phyloP scores from a whole-genome alignment of 495 filamentous ascomycete genomes.

The Lophiotrema nucula region DNA sequence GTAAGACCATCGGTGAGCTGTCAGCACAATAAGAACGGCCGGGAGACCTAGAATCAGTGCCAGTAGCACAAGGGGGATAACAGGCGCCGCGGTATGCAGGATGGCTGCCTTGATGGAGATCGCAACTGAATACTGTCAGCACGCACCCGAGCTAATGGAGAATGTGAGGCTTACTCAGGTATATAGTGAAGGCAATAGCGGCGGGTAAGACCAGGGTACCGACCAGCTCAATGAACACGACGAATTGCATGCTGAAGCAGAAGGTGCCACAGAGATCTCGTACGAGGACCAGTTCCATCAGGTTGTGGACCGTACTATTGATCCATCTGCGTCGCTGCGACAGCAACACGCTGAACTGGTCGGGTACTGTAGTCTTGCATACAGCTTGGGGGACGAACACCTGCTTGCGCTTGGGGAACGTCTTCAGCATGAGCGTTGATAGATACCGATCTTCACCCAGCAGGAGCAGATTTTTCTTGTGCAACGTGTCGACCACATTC shows the following conservation, averaged over 20 bases:
- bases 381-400: slow-evolving; percentile 98
- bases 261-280: slow-evolving; percentile 97
- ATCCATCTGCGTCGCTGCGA: slow-evolving; percentile 98
- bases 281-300: slow-evolving; percentile 95
- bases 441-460: slow-evolving; percentile 97
- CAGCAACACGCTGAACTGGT: slow-evolving; percentile 85
- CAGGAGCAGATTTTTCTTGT: slow-evolving; percentile 96
- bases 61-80: slow-evolving; percentile 89
- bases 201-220: slow-evolving; percentile 94
- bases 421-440: slow-evolving; percentile 95
- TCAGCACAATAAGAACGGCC: slow-evolving; percentile 88
- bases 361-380: slow-evolving; percentile 96
- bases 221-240: slow-evolving; percentile 92
- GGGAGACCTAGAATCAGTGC: slow-evolving; percentile 92
- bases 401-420: slow-evolving; percentile 98
- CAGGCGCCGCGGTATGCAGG: slow-evolving; percentile 53
- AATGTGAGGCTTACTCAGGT: slow-evolving; percentile 67
- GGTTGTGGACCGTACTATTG: slow-evolving; percentile 98
- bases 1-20: slow-evolving; percentile 91
- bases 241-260: slow-evolving; percentile 99
- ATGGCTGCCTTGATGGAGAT: slow-evolving; percentile 79
- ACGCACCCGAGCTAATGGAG: neutral
- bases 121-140: slow-evolving; percentile 55
- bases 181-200: slow-evolving; percentile 94
- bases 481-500: slow-evolving; percentile 97